Evolutionary conservation across 78 protist species (phyloP), one percentile per base, ranked within the genome.

Genomic region (Dictyostelium firmibasis): DNA sequence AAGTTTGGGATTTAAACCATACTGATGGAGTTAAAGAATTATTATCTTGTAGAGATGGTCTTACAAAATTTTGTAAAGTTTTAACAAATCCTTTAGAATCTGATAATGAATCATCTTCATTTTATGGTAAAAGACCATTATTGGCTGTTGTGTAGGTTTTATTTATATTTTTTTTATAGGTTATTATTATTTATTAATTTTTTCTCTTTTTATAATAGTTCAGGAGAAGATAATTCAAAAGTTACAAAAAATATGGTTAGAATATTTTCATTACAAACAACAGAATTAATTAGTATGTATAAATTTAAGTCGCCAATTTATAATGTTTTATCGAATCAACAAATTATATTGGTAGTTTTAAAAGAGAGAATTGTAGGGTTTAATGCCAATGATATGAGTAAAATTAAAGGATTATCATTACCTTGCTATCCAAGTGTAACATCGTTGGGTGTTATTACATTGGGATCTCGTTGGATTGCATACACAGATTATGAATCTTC

Each of bases 101-200:
- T 9, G 94, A 89, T 27, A 25, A 74, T 27, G 81, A 85, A 31
- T 67, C 75, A 47, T 89, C 94, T 1, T 14, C 75, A 16, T 89
- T 76, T 31, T 89, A 89, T 81, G 94, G 94, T 38, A 89, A 89
- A 81, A 83, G 94, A 78, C 94, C 94, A 14, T 81, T 89, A 47
- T 70, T 89, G n/a, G 94, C 94, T 6, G 94, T 89, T 20, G 94
- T 89, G 47, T 72, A 38, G 16, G 38, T 36, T 14, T 36, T 75
- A 27, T 7, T 18, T 36, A n/a, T 41, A 20, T 20, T 3, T 38
- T 35, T n/a, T 27, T 67, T 67, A 20, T 25, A 25, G 27, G 27
- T 27, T 3, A 8, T 67, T 0, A 25, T 25, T 10, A 25, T 10
- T 67, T 27, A 64, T 27, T 16, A n/a, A n/a, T 62, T 7, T 25